A percentile compares a stretch with the other conserved stretches of the same genome.
phyloP scores from a whole-genome alignment of 116 monocot genomes.

The Phalaenopsis hybrid region DNA sequence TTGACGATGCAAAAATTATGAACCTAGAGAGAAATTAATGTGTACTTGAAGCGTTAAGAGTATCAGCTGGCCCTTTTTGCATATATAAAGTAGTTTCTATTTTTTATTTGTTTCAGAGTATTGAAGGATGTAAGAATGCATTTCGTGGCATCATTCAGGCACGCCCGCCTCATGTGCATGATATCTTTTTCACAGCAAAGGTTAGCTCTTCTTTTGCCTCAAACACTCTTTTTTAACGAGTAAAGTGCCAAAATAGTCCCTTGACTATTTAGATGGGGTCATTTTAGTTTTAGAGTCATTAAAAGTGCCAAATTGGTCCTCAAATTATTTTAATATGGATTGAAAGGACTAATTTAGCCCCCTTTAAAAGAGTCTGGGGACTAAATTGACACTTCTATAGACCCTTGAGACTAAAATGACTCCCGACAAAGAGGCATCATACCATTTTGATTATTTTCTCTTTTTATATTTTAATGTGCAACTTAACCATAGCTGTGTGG shows the following conservation, averaged over 20 bases:
- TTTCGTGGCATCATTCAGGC: conserved; percentile 79
- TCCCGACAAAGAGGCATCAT: no score
- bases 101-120: conserved; percentile 42
- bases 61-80: background rate
- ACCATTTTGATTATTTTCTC: no score
- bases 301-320: no score
- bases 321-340: no score
- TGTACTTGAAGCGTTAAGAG: background rate
- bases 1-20: background rate
- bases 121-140: conserved; percentile 75
- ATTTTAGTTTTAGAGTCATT: no score
- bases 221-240: background rate
- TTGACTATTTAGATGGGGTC: no score
- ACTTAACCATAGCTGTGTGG: conserved; percentile 6
- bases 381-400: no score
- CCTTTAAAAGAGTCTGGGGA: no score
- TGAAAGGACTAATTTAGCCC: no score
- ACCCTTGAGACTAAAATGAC: no score
- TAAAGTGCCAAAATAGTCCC: no score
- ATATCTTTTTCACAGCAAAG: conserved; percentile 79
- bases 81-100: background rate
- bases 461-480: background rate
- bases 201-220: conserved; percentile 20
- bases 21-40: background rate
- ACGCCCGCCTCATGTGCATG: conserved; percentile 73